Conservation (phyloP, 345 rosid genomes). For the Linum trigynum region DNA sequence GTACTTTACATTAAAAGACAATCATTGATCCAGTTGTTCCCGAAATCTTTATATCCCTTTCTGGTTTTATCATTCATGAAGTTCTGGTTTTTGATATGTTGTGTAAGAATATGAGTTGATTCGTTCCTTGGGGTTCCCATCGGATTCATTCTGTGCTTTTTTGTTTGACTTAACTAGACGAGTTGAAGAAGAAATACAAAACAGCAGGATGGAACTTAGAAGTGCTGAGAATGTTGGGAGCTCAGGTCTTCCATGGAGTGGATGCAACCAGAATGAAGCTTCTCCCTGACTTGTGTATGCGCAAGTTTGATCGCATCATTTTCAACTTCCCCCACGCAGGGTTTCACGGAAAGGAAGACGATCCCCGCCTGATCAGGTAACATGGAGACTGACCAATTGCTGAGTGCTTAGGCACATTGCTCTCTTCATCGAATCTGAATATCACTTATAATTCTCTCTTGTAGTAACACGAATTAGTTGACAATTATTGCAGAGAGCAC, state of each 20-base stretch:
- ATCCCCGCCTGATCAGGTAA: conserved; percentile 21
- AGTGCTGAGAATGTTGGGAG: conserved; percentile 31
- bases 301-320: conserved; percentile 41
- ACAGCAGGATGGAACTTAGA: conserved; percentile 34
- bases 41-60: background rate
- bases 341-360: conserved; percentile 37
- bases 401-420: no score
- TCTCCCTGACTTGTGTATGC: conserved; percentile 23
- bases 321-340: conserved; percentile 66
- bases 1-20: background rate
- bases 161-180: conserved; percentile 20
- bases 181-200: conserved; percentile 29
- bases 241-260: conserved; percentile 34
- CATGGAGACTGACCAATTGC: no score
- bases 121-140: background rate
- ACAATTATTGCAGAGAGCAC: conserved; percentile 32
- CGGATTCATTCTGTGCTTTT: background rate
- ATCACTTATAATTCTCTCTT: no score
- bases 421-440: no score
- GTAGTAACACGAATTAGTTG: no score
- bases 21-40: background rate
- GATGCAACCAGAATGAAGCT: conserved; percentile 42
- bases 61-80: background rate
- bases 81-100: background rate
- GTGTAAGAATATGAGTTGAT: background rate